A percentile compares a stretch with the other conserved stretches of the same genome.
phyloP scores from a whole-genome alignment of 192 early-diverging fungal genomes.

The Allomyces macrogynus region DNA sequence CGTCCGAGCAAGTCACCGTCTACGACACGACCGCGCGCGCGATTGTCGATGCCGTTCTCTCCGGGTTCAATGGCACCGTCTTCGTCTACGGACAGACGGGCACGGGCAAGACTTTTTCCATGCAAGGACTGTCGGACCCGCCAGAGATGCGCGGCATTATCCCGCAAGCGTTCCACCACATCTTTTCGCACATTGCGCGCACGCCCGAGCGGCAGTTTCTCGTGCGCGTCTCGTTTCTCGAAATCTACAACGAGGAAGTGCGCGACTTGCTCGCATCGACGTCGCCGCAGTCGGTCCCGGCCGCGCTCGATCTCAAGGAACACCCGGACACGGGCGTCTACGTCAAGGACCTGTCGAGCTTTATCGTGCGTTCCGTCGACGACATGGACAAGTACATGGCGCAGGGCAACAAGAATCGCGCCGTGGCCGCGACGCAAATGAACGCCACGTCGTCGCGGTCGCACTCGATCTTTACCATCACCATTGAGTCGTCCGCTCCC shows the following conservation, averaged over 20 bases:
- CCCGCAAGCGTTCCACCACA: conserved; percentile 37
- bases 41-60: conserved; percentile 34
- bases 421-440: conserved; percentile 44
- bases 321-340: conserved; percentile 45
- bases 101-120: conserved; percentile 48
- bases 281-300: conserved; percentile 2
- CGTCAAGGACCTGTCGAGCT: conserved; percentile 31
- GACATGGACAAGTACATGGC: conserved; percentile 35
- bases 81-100: conserved; percentile 39
- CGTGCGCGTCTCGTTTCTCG: conserved; percentile 31
- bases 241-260: conserved; percentile 39
- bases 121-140: conserved; percentile 38
- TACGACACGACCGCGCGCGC: conserved; percentile 32
- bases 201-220: conserved; percentile 26
- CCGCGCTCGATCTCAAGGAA: conserved; percentile 32
- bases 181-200: conserved; percentile 35
- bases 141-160: conserved; percentile 46
- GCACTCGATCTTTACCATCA: conserved; percentile 45
- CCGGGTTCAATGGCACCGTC: conserved; percentile 42
- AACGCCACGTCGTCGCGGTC: conserved; percentile 34
- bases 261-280: conserved; percentile 20
- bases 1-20: conserved; percentile 25
- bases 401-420: conserved; percentile 29
- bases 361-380: conserved; percentile 32
- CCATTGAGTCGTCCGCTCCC: conserved; percentile 25